Conservation (phyloP, 768 basidiomycete species). For the Auriscalpium microsporum region DNA sequence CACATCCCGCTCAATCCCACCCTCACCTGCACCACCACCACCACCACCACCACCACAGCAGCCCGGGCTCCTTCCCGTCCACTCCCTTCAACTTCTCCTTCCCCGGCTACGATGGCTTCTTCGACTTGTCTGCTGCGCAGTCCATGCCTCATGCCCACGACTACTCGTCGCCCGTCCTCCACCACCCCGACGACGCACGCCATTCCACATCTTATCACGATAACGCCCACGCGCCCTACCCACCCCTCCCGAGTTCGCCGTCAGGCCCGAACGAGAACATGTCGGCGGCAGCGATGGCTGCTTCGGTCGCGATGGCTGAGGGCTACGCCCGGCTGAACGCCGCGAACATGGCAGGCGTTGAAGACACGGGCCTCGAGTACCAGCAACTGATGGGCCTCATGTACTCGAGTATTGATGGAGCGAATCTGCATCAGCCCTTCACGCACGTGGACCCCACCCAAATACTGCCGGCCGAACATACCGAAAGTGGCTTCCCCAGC, state of each 20-base stretch:
- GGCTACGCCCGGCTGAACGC: conserved; percentile 60
- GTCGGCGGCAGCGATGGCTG: conserved; percentile 56
- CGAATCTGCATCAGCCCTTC: conserved; percentile 37
- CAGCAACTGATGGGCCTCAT: conserved; percentile 59
- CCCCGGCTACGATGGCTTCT: conserved; percentile 49
- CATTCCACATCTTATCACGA: conserved; percentile 18
- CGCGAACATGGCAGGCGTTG: conserved; percentile 41
- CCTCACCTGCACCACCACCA: conserved; percentile 20
- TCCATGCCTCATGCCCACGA: conserved; percentile 21
- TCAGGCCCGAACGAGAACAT: conserved; percentile 38
- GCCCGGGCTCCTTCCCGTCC: conserved; percentile 52
- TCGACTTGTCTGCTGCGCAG: conserved; percentile 31
- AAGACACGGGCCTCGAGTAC: conserved; percentile 53
- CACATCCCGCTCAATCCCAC: conserved; percentile 15
- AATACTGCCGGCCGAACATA: conserved; percentile 46
- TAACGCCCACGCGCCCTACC: conserved; percentile 25
- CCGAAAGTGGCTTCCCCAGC: conserved; percentile 34
- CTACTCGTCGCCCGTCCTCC: conserved; percentile 18
- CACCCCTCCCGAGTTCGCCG: conserved; percentile 27
- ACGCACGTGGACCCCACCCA: conserved; percentile 93
- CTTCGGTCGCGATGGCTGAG: conserved; percentile 65
- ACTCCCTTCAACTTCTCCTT: conserved; percentile 67
- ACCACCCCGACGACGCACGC: conserved; percentile 15
- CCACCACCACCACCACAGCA: conserved; percentile 26
- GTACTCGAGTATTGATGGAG: conserved; percentile 45